Conservation (phyloP, 768 basidiomycete species). For the Rhizopogon vesiculosus region DNA sequence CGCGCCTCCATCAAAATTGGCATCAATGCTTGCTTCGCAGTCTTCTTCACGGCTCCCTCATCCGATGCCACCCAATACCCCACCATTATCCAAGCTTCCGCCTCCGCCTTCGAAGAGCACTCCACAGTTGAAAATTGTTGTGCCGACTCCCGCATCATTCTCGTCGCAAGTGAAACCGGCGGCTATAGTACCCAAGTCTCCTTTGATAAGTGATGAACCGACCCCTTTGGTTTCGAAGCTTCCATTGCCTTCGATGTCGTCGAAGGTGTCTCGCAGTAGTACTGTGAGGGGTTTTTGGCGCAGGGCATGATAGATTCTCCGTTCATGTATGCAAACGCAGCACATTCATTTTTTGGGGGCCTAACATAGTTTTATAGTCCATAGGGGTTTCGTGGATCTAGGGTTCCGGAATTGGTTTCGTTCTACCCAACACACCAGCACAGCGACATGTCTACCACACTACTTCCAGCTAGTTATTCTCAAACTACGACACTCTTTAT, state of each 20-base stretch:
- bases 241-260: slow-evolving; percentile 19
- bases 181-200: background rate
- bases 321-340: slow-evolving; percentile 5
- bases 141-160: background rate
- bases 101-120: slow-evolving; percentile 10
- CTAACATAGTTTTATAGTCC: background rate
- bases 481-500: slow-evolving; percentile 1
- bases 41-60: slow-evolving; percentile 8
- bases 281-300: slow-evolving; percentile 30
- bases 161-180: background rate
- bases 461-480: slow-evolving; percentile 2
- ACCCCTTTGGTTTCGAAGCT: slow-evolving; percentile 11
- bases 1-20: slow-evolving; percentile 25
- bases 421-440: background rate
- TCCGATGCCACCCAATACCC: background rate
- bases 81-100: slow-evolving; percentile 17
- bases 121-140: slow-evolving; percentile 5
- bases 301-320: slow-evolving; percentile 11
- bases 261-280: slow-evolving; percentile 14
- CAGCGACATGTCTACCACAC: background rate
- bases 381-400: background rate
- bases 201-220: background rate
- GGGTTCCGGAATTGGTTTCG: background rate
- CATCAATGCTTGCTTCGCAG: slow-evolving; percentile 22
- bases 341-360: background rate